Evolutionary conservation across 2,329 filamentous ascomycete genomes (phyloP).

Genomic region (Alternaria dauci): DNA sequence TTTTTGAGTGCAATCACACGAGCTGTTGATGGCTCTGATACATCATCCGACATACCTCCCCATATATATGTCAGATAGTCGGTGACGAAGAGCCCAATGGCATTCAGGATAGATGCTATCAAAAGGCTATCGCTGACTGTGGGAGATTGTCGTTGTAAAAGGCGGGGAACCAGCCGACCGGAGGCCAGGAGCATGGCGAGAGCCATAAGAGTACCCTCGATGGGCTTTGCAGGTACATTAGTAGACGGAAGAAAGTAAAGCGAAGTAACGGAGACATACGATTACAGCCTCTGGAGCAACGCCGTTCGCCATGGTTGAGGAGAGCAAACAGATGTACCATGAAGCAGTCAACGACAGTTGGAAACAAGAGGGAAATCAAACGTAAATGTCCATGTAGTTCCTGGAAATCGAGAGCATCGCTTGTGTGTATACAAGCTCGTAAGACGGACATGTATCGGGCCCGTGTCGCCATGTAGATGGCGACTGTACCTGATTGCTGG

Average conservation of each 20-base stretch:
- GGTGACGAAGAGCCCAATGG: constrained; percentile 28
- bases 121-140: constrained; percentile 29
- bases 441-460: background rate
- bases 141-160: constrained; percentile 22
- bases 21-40: constrained; percentile 14
- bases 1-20: constrained; percentile 27
- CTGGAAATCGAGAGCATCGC: background rate
- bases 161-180: constrained; percentile 26
- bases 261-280: constrained; percentile 8
- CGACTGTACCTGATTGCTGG: constrained; percentile 6
- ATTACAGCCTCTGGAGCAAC: constrained; percentile 21
- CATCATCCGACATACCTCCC: constrained; percentile 29
- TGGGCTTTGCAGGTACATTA: constrained; percentile 19
- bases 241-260: background rate
- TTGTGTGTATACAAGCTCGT: background rate
- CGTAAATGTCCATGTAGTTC: background rate
- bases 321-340: background rate
- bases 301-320: constrained; percentile 12
- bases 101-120: constrained; percentile 27
- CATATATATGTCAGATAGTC: constrained; percentile 30
- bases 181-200: constrained; percentile 26
- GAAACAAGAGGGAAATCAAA: background rate
- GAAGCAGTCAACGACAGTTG: background rate
- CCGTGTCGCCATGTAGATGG: constrained; percentile 2
- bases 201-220: constrained; percentile 21